Base-by-base conservation (phyloP, 140 eudicot species). In the Oenanthe javanica region DNA sequence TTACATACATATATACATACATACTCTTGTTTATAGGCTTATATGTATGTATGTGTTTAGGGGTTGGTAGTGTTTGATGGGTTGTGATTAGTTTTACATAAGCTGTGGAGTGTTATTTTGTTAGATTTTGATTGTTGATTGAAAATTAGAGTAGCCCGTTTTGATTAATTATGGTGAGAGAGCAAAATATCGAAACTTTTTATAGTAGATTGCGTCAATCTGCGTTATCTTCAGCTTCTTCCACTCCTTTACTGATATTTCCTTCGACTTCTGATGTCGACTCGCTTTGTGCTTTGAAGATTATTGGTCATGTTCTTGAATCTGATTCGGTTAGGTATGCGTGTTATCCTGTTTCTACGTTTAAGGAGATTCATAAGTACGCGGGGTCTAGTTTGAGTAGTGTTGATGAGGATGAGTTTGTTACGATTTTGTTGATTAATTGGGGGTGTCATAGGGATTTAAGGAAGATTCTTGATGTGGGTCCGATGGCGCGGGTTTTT, bases 401-500 rank as follows among this genome's bases (percentile, higher is more conserved):
- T 27, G 42, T 79, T 1, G 13, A 84, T 18, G 92, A 83, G 79
- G 93, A 84, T 10, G 71, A 25, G 43, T 92, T 93, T n/a, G 63
- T 95, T 66, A 92, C 97, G 0, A 85, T 95, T 84, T 85, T 95
- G 72, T 46, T 95, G 81, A 89, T 95, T 4, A 95, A 95, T 86
- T 95, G 99, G 99, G 99, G 99, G 67, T 92, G 93, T 43, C 97
- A 92, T 81, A 84, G 97, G 87, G 99, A 95, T 87, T 82, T 95
- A 2, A 86, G 88, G 82, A 85, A 10, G 83, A 79, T 88, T 72
- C 80, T 95, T 45, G 86, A 87, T 10, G 51, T 93, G 18, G 95
- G 93, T 4, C 85, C 89, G 0, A 81, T 72, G 15, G 94, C 94
- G 0, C 83, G 90, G 47, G 97, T 93, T 77, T 95, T 90, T 80